Base-by-base conservation (phyloP, 306 rosid species). In the Cicer yamashitae region DNA sequence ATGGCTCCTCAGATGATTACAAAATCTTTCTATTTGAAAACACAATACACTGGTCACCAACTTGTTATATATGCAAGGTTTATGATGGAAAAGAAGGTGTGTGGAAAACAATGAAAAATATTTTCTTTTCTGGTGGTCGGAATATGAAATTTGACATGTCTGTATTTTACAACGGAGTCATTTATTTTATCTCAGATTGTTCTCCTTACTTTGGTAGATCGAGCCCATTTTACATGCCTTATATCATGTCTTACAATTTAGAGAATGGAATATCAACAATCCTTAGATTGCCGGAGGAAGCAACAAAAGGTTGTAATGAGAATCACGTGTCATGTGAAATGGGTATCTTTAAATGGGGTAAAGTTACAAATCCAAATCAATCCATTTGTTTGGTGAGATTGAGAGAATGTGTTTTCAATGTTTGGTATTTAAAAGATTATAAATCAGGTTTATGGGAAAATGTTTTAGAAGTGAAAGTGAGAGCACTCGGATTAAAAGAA, bases 381-480 rank as follows among this genome's bases (percentile, higher is more conserved):
- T 72, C 79, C 9, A 72, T 82, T 9, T 77, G 76, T 43, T 77
- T 82, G 59, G 73, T 73, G 30, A 72, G 70, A 10, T 39, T 70
- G 6, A 58, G 17, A 14, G 66, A 59, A 6, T 8, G 11, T 8
- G 30, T 39, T 0, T 82, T 82, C 1, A 72, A 79, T 0, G 0
- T 72, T 2, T 82, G 82, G 79, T 2, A 25, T 61, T 17, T 77
- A 50, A 37, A 3, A 8, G 39, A 73, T 41, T 77, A 67, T 3
- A 40, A 71, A 10, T 9, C 15, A 11, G 0, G 3, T 8, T 47
- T 0, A 1, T 82, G 86, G 79, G 0, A 0, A 8, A 77, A 15
- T 18, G 5, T 67, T 34, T 20, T 77, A 2, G 73, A 73, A 1
- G 4, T 73, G 6, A 66, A 66, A 14, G 74, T 71, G 10, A 71